phyloP scores from a whole-genome alignment of 352 stramenopile genomes.

The Phytophthora cactorum region DNA sequence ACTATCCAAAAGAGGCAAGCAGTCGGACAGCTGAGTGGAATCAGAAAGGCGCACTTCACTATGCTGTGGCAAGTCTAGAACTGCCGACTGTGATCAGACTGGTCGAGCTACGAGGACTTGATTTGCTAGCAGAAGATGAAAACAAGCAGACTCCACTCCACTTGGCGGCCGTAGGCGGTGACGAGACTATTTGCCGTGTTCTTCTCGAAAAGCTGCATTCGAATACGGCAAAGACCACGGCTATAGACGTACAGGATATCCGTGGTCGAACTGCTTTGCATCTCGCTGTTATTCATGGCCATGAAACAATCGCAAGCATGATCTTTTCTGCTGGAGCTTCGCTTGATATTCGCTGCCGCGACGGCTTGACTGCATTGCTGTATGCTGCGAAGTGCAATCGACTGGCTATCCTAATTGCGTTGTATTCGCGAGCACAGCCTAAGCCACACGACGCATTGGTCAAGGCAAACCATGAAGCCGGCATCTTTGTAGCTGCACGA shows the following conservation, averaged over 20 bases:
- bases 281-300: slow-evolving; percentile 51
- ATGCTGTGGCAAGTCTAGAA: slow-evolving; percentile 51
- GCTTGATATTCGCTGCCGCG: slow-evolving; percentile 32
- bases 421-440: slow-evolving; percentile 34
- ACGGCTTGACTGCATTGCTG: slow-evolving; percentile 53
- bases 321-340: slow-evolving; percentile 51
- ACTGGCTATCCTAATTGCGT: slow-evolving; percentile 51
- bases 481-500: slow-evolving; percentile 53
- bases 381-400: slow-evolving; percentile 61
- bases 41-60: slow-evolving; percentile 52
- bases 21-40: slow-evolving; percentile 47
- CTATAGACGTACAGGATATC: slow-evolving; percentile 42
- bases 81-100: slow-evolving; percentile 42
- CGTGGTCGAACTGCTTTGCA: slow-evolving; percentile 54
- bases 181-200: slow-evolving; percentile 47
- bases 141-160: slow-evolving; percentile 57
- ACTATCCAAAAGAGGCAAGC: slow-evolving; percentile 37
- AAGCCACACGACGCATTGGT: slow-evolving; percentile 33
- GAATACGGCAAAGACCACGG: slow-evolving; percentile 22
- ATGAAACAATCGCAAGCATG: slow-evolving; percentile 48
- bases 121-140: slow-evolving; percentile 53
- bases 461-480: slow-evolving; percentile 41
- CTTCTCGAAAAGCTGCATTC: slow-evolving; percentile 37
- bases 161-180: slow-evolving; percentile 47
- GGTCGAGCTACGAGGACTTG: slow-evolving; percentile 42